Base-by-base conservation (phyloP, 2,329 filamentous ascomycete species). In the Ophiocordyceps sinensis region DNA sequence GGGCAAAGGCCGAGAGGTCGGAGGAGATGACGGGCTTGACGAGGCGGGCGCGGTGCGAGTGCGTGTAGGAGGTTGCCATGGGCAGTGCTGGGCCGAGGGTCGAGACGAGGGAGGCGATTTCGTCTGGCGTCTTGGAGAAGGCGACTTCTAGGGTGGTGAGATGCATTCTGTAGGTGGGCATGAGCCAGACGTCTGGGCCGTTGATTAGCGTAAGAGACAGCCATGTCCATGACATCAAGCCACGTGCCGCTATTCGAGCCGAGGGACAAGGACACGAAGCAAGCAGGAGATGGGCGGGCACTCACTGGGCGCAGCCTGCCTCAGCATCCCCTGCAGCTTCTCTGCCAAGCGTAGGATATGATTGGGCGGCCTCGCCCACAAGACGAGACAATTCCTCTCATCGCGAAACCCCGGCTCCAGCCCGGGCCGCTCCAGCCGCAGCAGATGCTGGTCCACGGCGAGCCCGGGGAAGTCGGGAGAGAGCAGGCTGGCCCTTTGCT, bases 321-420 rank as follows among this genome's bases (percentile, higher is more conserved):
- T 66, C 38, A 93, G 64, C 51, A 75, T 70, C 39, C 69, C 59
- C 59, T 95, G 89, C 28, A 95, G 63, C 43, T 72, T 70, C 2
- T 65, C 61, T 3, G 89, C 76, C 44, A 96, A 62, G 17, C 71
- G 63, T 37, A 81, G 68, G 15, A 95, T 68, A 49, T 81, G 76
- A 37, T 75, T 62, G 1, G 88, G 83, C 14, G 89, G 89, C 7
- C 88, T 71, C 4, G 84, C 85, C 86, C 87, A 95, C 54, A 95
- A 79, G 1, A 87, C 84, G 11, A 95, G 68, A 55, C 88, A 93
- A 53, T 94, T 72, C 34, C 89, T 70, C 35, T 76, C 73, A 56
- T 96, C 89, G 40, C 68, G 58, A 55, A 82, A 94, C 1, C 75
- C 76, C 1, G 78, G 79, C 47, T 85, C 71, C 30, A 80, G 62